Conservation (phyloP, 1,139 yeast species). For the Yamadazyma triangularis region DNA sequence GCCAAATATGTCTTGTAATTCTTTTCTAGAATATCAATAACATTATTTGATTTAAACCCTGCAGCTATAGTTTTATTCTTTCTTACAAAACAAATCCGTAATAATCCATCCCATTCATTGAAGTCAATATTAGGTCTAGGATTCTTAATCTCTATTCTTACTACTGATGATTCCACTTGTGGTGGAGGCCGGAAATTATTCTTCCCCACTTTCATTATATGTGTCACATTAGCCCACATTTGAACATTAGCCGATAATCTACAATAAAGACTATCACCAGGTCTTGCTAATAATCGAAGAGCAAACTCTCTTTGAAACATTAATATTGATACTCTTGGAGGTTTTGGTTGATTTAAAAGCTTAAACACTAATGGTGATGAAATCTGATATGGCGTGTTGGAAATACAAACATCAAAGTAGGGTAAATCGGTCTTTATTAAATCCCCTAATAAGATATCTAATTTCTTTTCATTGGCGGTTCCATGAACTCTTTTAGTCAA, state of each 20-base stretch:
- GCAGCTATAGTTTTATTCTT: conserved; percentile 92
- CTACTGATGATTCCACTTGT: conserved; percentile 95
- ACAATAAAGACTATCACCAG: conserved; percentile 91
- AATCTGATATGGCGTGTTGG: conserved; percentile 96
- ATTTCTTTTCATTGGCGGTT: conserved; percentile 83
- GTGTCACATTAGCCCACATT: conserved; percentile 99
- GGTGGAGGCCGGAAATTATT: conserved; percentile 99
- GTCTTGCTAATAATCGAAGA: conserved; percentile 84
- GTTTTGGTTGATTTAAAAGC: conserved; percentile 82
- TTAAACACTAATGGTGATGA: conserved; percentile 96
- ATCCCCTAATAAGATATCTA: conserved; percentile 90
- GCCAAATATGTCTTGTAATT: conserved; percentile 82
- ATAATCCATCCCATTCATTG: conserved; percentile 94
- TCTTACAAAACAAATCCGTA: conserved; percentile 86
- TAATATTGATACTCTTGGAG: conserved; percentile 91
- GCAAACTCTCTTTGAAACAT: conserved; percentile 99
- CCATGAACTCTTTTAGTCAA: conserved; percentile 97
- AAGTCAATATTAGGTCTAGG: conserved; percentile 93
- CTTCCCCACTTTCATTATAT: conserved; percentile 96
- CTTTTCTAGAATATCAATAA: conserved; percentile 79
- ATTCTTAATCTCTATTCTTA: conserved; percentile 81
- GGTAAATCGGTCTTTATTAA: conserved; percentile 95
- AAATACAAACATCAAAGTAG: conserved; percentile 90
- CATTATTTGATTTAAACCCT: conserved; percentile 81
- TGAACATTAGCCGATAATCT: conserved; percentile 94